Conservation (phyloP, 129 eudicot species). For the Chrysanthemum seticuspe region DNA sequence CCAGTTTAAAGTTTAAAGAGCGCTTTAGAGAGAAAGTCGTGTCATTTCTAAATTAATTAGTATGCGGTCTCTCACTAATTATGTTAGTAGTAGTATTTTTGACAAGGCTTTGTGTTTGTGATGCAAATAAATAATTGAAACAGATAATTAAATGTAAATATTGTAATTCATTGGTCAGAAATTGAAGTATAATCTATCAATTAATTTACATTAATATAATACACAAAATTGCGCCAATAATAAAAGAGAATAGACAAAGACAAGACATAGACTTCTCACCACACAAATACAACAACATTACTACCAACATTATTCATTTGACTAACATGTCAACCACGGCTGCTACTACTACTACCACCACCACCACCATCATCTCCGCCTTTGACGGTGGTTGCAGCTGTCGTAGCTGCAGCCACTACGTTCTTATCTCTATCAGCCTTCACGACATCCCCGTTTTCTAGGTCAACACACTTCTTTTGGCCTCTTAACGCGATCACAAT, state of each 20-base stretch:
- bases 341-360: slow-evolving; percentile 9
- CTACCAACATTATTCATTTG: slow-evolving; percentile 15
- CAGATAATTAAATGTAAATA: no score
- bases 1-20: no score
- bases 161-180: no score
- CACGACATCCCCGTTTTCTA: slow-evolving; percentile 18
- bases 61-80: no score
- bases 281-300: slow-evolving; percentile 17
- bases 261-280: slow-evolving; percentile 20
- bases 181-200: no score
- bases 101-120: no score
- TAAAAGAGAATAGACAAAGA: slow-evolving; percentile 28
- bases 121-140: no score
- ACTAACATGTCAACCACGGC: slow-evolving; percentile 15
- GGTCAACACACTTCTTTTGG: slow-evolving; percentile 13
- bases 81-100: no score
- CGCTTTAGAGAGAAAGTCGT: no score
- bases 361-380: background rate
- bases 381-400: slow-evolving; percentile 6
- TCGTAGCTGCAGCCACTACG: slow-evolving; percentile 1
- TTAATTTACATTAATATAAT: no score
- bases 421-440: slow-evolving; percentile 2
- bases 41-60: no score
- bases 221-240: background rate
- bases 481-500: slow-evolving; percentile 6